Base-by-base conservation (phyloP, 2,329 filamentous ascomycete species). In the Fusarium sulawesiense region DNA sequence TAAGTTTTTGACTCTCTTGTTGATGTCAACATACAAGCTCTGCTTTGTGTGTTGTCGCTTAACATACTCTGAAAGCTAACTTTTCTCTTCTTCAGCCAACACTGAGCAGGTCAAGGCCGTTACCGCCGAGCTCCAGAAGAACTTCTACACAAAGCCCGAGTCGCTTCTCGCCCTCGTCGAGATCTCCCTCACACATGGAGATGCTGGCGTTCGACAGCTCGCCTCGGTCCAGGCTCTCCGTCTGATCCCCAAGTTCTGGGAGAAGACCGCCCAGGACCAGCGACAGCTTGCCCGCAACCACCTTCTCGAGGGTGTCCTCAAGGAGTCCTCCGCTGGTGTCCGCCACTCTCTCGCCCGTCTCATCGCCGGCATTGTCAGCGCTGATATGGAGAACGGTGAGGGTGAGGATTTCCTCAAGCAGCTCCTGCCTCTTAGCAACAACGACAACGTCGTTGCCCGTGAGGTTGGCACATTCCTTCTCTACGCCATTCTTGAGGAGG, bases 401-500 rank as follows among this genome's bases (percentile, higher is more conserved):
- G 93, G 92, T 70, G 90, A 97, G 80, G 92, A 97, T 62, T 88
- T 98, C 64, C 89, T 97, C 54, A 89, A 90, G 71, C 88, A 92
- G 73, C 88, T 98, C 56, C 87, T 93, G 66, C 91, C 92, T 78
- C 92, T 96, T 67, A 91, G 92, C 73, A 92, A 88, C 73, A 94
- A 90, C 78, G 83, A 87, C 64, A 90, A 91, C 66, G 90, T 93
- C 54, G 86, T 89, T 66, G 93, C 97, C 80, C 91, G 96, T 72
- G 94, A 97, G 79, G 93, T 98, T 42, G 94, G 92, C 71, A 91
- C 95, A 70, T 98, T 96, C 83, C 94, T 98, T 74, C 90, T 98
- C 72, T 98, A 91, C 83, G 95, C 93, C 67, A 90, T 98, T 48
- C 86, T 98, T 13, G 96, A 99, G 83, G 91, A 92, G 58, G 91